A percentile compares a stretch with the other conserved stretches of the same genome.
Evolutionary conservation across 129 eudicot genomes (phyloP).

Genomic region (Ambrosia artemisiifolia): DNA sequence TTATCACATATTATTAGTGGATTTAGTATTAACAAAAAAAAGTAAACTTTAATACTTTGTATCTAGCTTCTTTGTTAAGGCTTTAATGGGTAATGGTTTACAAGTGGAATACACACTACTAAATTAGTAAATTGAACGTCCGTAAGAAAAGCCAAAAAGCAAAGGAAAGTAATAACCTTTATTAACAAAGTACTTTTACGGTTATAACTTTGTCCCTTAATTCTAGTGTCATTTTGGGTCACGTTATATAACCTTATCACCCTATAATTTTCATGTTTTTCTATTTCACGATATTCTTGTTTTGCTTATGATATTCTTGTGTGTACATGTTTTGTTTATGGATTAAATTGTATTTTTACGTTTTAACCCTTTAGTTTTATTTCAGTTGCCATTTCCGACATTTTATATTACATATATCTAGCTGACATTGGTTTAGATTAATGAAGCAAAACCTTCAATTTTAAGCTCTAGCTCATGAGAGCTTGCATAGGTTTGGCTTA

Average conservation of each 20-base stretch:
- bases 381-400: background rate
- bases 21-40: background rate
- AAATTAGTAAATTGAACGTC: background rate
- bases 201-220: constrained; percentile 14
- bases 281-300: background rate
- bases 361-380: constrained; percentile 3
- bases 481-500: no score
- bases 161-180: no score
- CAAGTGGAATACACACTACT: background rate
- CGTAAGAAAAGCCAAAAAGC: background rate
- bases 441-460: background rate
- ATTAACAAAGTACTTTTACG: background rate
- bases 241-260: background rate
- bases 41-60: background rate
- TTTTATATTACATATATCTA: background rate
- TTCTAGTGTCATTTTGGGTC: constrained; percentile 1
- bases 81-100: background rate
- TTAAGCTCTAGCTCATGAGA: no score
- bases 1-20: background rate
- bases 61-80: background rate
- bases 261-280: background rate
- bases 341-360: background rate
- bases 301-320: background rate
- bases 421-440: background rate
- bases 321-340: background rate